phyloP scores from a whole-genome alignment of 2,329 filamentous ascomycete species.

The Salinomyces thailandicus region DNA sequence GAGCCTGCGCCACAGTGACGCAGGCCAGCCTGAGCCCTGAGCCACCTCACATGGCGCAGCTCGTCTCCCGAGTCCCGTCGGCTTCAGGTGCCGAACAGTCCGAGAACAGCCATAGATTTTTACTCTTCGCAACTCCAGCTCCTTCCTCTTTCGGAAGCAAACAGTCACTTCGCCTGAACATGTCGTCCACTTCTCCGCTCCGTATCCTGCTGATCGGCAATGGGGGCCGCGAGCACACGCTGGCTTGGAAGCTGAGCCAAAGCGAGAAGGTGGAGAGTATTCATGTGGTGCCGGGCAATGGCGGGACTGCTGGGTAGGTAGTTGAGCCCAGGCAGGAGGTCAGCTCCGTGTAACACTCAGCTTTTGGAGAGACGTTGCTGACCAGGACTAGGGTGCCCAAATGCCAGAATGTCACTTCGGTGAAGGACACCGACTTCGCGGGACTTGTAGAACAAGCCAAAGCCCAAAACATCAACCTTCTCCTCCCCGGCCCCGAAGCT shows the following conservation, averaged over 20 bases:
- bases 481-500: conserved; percentile 83
- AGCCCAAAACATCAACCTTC: conserved; percentile 63
- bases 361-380: neutral
- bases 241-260: conserved; percentile 87
- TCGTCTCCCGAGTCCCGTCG: too few species aligned
- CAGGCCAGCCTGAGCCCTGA: too few species aligned
- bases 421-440: conserved; percentile 67
- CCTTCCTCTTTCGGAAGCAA: conserved; percentile 3
- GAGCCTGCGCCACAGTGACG: too few species aligned
- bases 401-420: conserved; percentile 50
- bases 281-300: conserved; percentile 63
- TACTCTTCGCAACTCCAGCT: too few species aligned
- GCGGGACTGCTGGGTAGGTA: conserved; percentile 56
- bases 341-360: neutral
- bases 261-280: conserved; percentile 71
- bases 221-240: conserved; percentile 85
- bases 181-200: conserved; percentile 28
- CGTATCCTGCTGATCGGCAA: conserved; percentile 82
- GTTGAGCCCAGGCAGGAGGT: conserved; percentile 4
- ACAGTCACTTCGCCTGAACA: conserved; percentile 4
- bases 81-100: too few species aligned
- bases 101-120: too few species aligned
- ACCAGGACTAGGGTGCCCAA: conserved; percentile 20
- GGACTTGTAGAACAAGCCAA: conserved; percentile 65
- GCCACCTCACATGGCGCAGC: too few species aligned